Evolutionary conservation across 1,284 basidiomycete genomes (phyloP).

Genomic region (Boletus smithii): DNA sequence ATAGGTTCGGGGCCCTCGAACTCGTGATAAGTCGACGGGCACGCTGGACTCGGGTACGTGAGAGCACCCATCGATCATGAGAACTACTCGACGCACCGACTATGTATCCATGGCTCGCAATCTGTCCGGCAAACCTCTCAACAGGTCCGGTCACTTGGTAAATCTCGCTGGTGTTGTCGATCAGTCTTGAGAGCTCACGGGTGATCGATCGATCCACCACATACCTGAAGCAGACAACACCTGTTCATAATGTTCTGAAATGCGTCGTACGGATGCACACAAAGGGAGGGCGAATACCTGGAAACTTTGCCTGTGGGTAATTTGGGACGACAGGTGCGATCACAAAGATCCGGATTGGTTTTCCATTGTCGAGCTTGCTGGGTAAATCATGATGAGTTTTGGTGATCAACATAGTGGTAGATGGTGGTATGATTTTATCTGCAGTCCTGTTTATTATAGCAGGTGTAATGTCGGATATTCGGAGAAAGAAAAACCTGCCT

Average conservation of each 20-base stretch:
- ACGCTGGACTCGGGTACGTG: constrained; percentile 45
- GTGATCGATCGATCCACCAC: not conserved
- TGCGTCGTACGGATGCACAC: not conserved
- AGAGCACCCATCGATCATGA: not conserved
- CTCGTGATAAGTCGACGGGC: constrained; percentile 84
- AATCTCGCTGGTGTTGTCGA: constrained; percentile 56
- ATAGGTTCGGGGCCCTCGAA: constrained; percentile 85
- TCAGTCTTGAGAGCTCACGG: constrained; percentile 3
- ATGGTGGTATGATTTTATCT: too few relatives aligned
- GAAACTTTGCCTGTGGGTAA: constrained; percentile 82
- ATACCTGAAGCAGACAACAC: constrained; percentile 77
- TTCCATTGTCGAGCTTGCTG: constrained; percentile 61
- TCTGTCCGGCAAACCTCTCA: constrained; percentile 86
- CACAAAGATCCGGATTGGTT: constrained; percentile 75
- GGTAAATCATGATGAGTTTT: constrained; percentile 76
- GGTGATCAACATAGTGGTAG: constrained; percentile 67
- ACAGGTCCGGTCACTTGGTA: constrained; percentile 87
- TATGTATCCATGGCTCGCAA: constrained; percentile 84
- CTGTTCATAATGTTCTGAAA: constrained; percentile 39
- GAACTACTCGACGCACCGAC: constrained; percentile 49
- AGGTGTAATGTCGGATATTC: not conserved
- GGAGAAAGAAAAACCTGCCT: too few relatives aligned
- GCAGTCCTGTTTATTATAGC: too few relatives aligned
- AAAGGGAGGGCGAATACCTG: constrained; percentile 42
- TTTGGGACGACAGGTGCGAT: constrained; percentile 66